A percentile compares a stretch with the other conserved stretches of the same genome.
phyloP scores from a whole-genome alignment of 768 basidiomycete genomes.

The Boletus vermiculosoides region DNA sequence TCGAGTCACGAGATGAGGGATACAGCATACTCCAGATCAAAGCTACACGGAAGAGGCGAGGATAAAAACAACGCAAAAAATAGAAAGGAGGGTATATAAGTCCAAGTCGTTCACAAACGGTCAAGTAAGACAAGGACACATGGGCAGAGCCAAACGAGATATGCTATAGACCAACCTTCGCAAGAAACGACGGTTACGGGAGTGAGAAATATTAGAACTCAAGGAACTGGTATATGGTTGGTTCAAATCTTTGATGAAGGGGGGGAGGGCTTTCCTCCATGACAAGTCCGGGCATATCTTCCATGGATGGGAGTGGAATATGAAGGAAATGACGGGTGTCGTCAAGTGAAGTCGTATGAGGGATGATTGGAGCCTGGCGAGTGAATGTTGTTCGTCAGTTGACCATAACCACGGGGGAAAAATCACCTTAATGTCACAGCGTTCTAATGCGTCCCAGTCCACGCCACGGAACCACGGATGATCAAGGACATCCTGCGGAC shows the following conservation, averaged over 20 bases:
- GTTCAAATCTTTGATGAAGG: conserved; percentile 63
- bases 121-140: conserved; percentile 4
- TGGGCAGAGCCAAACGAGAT: conserved; percentile 8
- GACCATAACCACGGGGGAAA: neutral
- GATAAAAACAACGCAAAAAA: conserved; percentile 1
- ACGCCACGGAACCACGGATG: conserved; percentile 97
- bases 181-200: conserved; percentile 8
- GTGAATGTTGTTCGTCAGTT: conserved; percentile 5
- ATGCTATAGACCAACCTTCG: conserved; percentile 30
- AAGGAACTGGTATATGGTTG: conserved; percentile 67
- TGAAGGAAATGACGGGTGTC: conserved; percentile 87
- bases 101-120: neutral
- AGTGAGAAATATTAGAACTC: conserved; percentile 55
- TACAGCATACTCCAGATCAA: conserved; percentile 31
- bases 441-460: conserved; percentile 86
- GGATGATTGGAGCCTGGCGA: conserved; percentile 79
- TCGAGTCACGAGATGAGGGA: conserved; percentile 15
- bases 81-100: conserved; percentile 10
- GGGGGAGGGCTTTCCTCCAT: conserved; percentile 58
- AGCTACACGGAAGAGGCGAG: conserved; percentile 27
- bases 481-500: conserved; percentile 84
- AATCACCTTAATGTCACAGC: conserved; percentile 78
- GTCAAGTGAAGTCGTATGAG: conserved; percentile 73
- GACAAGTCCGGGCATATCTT: conserved; percentile 78
- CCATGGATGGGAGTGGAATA: conserved; percentile 69